phyloP scores from a whole-genome alignment of 345 rosid genomes.

The Camelina sativa region DNA sequence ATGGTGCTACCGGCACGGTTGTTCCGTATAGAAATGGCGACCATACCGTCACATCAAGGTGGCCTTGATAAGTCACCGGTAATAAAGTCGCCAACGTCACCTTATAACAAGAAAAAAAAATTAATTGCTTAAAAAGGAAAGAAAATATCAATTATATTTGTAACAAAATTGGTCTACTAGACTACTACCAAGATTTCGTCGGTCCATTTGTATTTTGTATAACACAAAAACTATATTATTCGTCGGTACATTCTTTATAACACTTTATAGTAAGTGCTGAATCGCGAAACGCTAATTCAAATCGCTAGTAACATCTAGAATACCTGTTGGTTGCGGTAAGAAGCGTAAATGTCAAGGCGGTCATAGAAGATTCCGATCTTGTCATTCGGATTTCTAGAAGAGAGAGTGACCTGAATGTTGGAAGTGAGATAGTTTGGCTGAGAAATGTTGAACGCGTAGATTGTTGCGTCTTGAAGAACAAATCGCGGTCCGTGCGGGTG shows the following conservation, averaged over 20 bases:
- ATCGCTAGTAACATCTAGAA: neutral
- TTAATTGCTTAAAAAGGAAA: neutral
- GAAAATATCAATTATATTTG: too few species aligned
- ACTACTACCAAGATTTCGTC: slow-evolving; percentile 2
- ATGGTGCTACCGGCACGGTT: slow-evolving; percentile 74
- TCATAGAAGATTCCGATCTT: slow-evolving; percentile 83
- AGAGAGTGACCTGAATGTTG: slow-evolving; percentile 79
- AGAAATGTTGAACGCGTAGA: slow-evolving; percentile 76
- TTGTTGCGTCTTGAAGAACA: slow-evolving; percentile 86
- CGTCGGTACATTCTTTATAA: neutral
- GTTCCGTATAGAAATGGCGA: slow-evolving; percentile 72
- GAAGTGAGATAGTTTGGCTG: slow-evolving; percentile 70
- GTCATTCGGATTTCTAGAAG: slow-evolving; percentile 77
- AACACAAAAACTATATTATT: neutral
- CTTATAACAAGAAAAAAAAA: slow-evolving; percentile 18
- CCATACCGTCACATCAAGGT: slow-evolving; percentile 72
- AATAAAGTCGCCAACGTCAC: slow-evolving; percentile 41
- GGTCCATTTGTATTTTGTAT: slow-evolving; percentile 1
- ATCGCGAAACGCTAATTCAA: neutral
- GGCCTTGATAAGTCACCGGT: slow-evolving; percentile 47
- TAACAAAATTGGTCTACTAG: neutral
- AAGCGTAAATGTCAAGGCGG: slow-evolving; percentile 67
- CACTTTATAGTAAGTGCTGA: neutral
- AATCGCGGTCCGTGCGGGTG: slow-evolving; percentile 73
- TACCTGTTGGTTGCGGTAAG: slow-evolving; percentile 76